Percentiles rank a stretch among this genome's conserved stretches.
Conservation (phyloP, 768 basidiomycete genomes). For the Lactarius tabidus region DNA sequence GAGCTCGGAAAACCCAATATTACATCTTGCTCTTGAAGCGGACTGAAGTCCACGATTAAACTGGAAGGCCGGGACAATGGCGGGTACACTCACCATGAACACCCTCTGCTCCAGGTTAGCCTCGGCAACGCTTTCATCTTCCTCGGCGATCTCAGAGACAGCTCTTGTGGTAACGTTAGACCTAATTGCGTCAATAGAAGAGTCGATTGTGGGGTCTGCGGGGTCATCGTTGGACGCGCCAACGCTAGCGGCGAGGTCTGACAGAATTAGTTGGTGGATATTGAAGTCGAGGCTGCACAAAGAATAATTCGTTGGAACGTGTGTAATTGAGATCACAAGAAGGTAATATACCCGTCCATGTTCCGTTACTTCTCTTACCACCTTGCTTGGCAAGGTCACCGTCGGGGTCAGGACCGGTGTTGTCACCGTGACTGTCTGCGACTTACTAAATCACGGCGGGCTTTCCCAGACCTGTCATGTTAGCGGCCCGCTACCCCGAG, state of each 20-base stretch:
- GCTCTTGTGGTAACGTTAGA: conserved; percentile 53
- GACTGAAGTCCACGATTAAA: conserved; percentile 40
- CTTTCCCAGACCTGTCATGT: too few species aligned
- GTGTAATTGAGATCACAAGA: background rate
- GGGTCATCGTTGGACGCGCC: conserved; percentile 23
- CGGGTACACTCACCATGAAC: conserved; percentile 52
- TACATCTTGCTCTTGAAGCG: conserved; percentile 68
- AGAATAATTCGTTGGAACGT: conserved; percentile 11
- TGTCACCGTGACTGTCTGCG: too few species aligned
- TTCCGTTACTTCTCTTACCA: background rate
- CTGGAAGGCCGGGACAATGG: background rate
- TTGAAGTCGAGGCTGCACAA: conserved; percentile 25
- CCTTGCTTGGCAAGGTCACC: too few species aligned
- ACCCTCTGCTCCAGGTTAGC: conserved; percentile 36
- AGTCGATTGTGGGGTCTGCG: conserved; percentile 22
- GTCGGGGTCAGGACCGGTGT: too few species aligned
- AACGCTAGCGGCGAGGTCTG: conserved; percentile 27
- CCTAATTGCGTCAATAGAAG: conserved; percentile 52
- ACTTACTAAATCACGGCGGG: too few species aligned
- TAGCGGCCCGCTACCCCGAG: too few species aligned
- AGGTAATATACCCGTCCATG: conserved; percentile 16
- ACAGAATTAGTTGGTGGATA: conserved; percentile 26
- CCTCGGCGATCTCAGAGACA: background rate
- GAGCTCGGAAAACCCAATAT: conserved; percentile 80
- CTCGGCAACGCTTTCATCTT: conserved; percentile 19